Evolutionary conservation across 768 basidiomycete species (phyloP).

Genomic region (Harrya chromipes): DNA sequence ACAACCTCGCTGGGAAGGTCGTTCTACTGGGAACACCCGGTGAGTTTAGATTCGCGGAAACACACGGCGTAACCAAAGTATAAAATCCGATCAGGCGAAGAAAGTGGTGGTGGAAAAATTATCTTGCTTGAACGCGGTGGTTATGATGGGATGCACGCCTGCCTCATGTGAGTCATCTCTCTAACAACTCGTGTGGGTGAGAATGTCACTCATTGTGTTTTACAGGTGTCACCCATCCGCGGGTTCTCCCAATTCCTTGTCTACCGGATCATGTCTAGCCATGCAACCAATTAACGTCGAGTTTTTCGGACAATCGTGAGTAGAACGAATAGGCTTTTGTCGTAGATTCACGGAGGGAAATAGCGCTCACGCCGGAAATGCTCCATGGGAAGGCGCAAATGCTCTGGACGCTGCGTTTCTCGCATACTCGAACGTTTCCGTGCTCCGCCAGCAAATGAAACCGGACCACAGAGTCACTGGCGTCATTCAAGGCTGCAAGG

Average conservation of each 20-base stretch:
- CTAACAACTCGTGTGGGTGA: constrained; percentile 3
- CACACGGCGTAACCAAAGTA: background rate
- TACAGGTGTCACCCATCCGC: constrained; percentile 70
- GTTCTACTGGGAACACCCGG: constrained; percentile 78
- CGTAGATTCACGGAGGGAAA: constrained; percentile 6
- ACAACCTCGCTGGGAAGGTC: constrained; percentile 62
- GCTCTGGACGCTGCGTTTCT: constrained; percentile 87
- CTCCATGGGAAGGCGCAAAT: constrained; percentile 85
- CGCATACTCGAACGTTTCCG: constrained; percentile 75
- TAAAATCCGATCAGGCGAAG: constrained; percentile 55
- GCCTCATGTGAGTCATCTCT: constrained; percentile 55
- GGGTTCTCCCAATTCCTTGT: constrained; percentile 50
- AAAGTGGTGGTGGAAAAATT: constrained; percentile 75
- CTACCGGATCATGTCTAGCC: constrained; percentile 55
- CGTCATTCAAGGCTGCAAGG: constrained; percentile 64
- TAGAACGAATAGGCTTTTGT: constrained; percentile 3
- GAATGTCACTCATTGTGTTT: constrained; percentile 11
- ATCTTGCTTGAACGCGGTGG: constrained; percentile 70
- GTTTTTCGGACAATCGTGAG: constrained; percentile 72
- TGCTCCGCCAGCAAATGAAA: constrained; percentile 83
- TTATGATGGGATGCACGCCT: constrained; percentile 78
- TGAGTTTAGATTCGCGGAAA: constrained; percentile 24
- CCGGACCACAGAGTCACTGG: constrained; percentile 81
- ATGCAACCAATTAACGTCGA: constrained; percentile 65
- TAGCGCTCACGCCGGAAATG: constrained; percentile 76